These are phyloP conservation scores for Penicillium sp. DNA, from an alignment of 2,329 filamentous ascomycete genomes.

Conservation along the genomic window DNA sequence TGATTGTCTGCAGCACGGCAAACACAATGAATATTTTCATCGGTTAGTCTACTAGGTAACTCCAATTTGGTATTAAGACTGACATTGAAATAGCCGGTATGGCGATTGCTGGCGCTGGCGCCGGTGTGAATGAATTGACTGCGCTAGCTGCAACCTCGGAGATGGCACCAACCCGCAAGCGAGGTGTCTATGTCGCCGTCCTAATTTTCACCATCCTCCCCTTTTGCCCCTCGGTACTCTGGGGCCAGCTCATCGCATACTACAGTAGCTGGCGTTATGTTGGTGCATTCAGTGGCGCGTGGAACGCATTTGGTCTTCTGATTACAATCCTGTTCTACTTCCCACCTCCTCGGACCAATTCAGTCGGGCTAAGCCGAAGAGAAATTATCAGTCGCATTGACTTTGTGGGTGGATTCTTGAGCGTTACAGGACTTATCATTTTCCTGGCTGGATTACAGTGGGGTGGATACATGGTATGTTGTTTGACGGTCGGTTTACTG, in stretches of 20 bases:
- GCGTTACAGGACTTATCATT: conserved; percentile 49
- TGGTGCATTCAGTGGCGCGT: conserved; percentile 43
- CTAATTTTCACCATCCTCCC: conserved; percentile 64
- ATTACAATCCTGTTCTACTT: conserved; percentile 47
- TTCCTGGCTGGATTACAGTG: conserved; percentile 54
- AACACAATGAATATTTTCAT: conserved; percentile 63
- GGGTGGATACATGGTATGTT: conserved; percentile 49
- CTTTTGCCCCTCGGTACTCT: conserved; percentile 63
- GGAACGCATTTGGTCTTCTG: conserved; percentile 44
- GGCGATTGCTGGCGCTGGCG: conserved; percentile 63
- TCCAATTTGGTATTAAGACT: background rate
- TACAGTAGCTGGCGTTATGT: conserved; percentile 48
- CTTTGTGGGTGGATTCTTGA: conserved; percentile 51
- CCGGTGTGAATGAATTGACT: conserved; percentile 68
- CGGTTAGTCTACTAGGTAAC: conserved; percentile 43
- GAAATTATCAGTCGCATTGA: conserved; percentile 51
- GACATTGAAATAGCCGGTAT: conserved; percentile 45
- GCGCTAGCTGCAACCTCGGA: conserved; percentile 68
- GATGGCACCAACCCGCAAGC: conserved; percentile 64
- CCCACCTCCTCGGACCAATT: conserved; percentile 47
- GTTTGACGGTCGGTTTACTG: background rate
- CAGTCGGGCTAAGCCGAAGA: conserved; percentile 35
- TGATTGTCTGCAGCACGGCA: conserved; percentile 60
- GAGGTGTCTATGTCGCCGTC: conserved; percentile 62
- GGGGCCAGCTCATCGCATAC: conserved; percentile 57